Percentiles rank a stretch among this genome's conserved stretches.
Evolutionary conservation across 208 protist species (phyloP).

Genomic region (Vickermania spadyakhi): DNA sequence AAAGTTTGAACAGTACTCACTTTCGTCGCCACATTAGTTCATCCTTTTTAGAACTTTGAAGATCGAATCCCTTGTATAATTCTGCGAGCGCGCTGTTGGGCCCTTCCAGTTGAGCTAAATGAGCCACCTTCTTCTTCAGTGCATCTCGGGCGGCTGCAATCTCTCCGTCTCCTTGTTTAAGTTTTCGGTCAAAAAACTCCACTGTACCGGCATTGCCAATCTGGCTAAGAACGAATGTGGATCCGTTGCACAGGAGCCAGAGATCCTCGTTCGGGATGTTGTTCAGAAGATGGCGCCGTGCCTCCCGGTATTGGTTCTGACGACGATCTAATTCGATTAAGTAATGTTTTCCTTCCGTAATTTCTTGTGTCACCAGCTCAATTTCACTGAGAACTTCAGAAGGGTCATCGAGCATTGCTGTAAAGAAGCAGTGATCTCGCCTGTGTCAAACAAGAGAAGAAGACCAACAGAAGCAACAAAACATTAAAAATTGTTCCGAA

Average conservation of each 20-base stretch:
- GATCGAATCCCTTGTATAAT: constrained; percentile 62
- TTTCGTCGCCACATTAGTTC: too few relatives aligned
- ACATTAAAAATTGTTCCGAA: too few relatives aligned
- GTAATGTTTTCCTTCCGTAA: constrained; percentile 51
- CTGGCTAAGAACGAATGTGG: constrained; percentile 71
- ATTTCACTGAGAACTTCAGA: constrained; percentile 8
- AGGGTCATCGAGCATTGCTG: neutral
- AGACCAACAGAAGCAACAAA: too few relatives aligned
- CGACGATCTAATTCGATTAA: constrained; percentile 66
- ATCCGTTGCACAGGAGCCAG: constrained; percentile 68
- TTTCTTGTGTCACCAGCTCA: constrained; percentile 54
- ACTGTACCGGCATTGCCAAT: constrained; percentile 37
- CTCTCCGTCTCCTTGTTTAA: constrained; percentile 40
- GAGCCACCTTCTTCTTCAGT: constrained; percentile 70
- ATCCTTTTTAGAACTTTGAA: constrained; percentile 23
- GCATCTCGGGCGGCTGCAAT: constrained; percentile 52
- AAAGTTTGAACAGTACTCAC: too few relatives aligned
- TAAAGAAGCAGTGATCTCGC: too few relatives aligned
- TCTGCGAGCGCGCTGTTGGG: constrained; percentile 57
- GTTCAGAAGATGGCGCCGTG: constrained; percentile 37
- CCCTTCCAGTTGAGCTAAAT: constrained; percentile 65
- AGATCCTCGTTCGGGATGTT: constrained; percentile 22
- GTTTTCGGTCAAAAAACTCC: constrained; percentile 48
- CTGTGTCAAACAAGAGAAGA: too few relatives aligned
- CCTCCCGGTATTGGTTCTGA: constrained; percentile 76